Evolutionary conservation across 108 stramenopile genomes (phyloP), one percentile per base, ranked within the genome.

Genomic region (Pseudonitzschia multistriata): DNA sequence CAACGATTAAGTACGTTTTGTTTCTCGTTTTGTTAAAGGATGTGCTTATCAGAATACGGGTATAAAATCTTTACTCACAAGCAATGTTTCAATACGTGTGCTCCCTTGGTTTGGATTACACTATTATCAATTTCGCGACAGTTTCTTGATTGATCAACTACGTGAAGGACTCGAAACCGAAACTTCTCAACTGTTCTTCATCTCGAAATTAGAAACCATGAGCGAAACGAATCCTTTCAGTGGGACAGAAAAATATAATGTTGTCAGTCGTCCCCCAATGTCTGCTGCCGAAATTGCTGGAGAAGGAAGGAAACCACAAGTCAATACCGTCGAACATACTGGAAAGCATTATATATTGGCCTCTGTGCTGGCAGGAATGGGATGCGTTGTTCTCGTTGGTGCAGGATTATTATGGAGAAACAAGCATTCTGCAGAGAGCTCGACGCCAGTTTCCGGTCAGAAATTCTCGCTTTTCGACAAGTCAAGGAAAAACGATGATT

Each of bases 171-270:
- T 64, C 22, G 63, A 64, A 45, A 47, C 35, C 8, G 63, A 64
- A 28, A 45, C 63, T 3, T 64, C 63, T 3, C 30, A 30, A 42
- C 40, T 37, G 5, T 37, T 34, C 55, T 69, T 65, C 49, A 42
- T 76, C 11, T 25, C 35, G 5, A 49, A 54, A n/a, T 66, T 70
- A 39, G 36, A 25, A 29, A 24, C 8, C 14, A 76, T 76, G 75
- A 67, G 63, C 24, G 52, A 52, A 31, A 55, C 55, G 19, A 76
- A 76, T 52, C 75, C 75, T 8, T 76, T 76, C 47, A 17, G 24
- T 24, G 31, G 59, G 21, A 74, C 73, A 27, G 29, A 24, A 1
- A 59, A 66, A 3, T 24, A 67, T 28, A 13, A 29, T 1, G 31
- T 72, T 21, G 53, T 74, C 19, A 73, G 63, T 34, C 62, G 63